Base-by-base conservation (phyloP, 2,329 filamentous ascomycete genomes). In the Didymella keratinophila region DNA sequence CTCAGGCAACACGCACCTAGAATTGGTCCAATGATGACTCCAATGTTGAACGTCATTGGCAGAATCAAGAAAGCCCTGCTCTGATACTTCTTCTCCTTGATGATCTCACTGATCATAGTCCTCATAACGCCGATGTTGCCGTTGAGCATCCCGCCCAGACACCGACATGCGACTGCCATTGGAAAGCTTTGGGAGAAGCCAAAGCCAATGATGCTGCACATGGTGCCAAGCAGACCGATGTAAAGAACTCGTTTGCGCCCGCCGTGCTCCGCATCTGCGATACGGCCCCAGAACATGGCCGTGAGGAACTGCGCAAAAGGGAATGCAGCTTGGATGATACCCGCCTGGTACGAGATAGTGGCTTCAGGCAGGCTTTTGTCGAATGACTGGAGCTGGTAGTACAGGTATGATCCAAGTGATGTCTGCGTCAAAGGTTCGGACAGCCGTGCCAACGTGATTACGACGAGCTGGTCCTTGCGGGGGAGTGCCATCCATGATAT, bases 311-410 rank as follows among this genome's bases (percentile, higher is more conserved):
- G 92, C 0, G 90, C 89, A 0, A 88, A 89, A 0, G 90, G 93
- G 72, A 96, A 96, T 37, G 87, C 88, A 12, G 89, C 91, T 46
- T 91, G 87, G 23, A 96, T 80, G 2, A 96, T 79, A 37, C 92
- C 92, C 1, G 90, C 90, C 73, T 95, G 92, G 20, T 84, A 83
- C 0, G 92, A 86, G 64, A 96, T 93, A 2, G 84, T 87, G 2
- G 83, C 83, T 52, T 88, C 84, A 2, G 84, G 78, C 20, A 83
- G 74, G 21, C 77, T 81, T 2, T 82, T 81, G 23, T 90, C 83
- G 67, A 96, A 94, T 58, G 89, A 94, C 66, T 87, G 87, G n/a
- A 97, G 84, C 75, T 95, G 91, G 76, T 94, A 96, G 78, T 92
- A 96, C 81, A 96, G 87, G 76, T 96, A 96, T 1, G 90, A 85